These are phyloP conservation scores for Ustilago sp. DNA, from an alignment of 1,284 basidiomycete species.

Conservation along the genomic window DNA sequence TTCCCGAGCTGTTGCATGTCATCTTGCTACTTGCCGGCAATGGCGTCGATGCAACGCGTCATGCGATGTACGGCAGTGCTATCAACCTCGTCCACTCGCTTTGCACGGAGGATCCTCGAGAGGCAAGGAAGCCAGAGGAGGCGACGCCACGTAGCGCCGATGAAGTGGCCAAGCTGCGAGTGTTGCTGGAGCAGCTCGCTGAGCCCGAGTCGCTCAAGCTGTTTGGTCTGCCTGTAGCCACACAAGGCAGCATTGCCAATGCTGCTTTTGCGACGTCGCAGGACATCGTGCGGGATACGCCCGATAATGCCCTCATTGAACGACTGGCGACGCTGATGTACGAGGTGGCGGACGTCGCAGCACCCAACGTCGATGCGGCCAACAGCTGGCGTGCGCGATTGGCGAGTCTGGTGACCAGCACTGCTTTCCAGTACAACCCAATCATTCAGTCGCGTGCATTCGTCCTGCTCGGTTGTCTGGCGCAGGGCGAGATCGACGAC, in stretches of 20 bases:
- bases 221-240: conserved; percentile 55
- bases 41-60: conserved; percentile 60
- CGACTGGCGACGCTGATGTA: conserved; percentile 59
- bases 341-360: conserved; percentile 59
- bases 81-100: conserved; percentile 66
- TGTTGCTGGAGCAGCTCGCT: conserved; percentile 53
- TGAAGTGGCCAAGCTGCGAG: conserved; percentile 46
- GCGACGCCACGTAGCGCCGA: conserved; percentile 46
- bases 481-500: conserved; percentile 78
- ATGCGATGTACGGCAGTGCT: conserved; percentile 61
- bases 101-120: conserved; percentile 63
- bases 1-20: conserved; percentile 63
- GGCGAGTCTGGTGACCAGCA: conserved; percentile 91
- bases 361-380: conserved; percentile 75
- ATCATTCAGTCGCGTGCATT: conserved; percentile 90
- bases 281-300: conserved; percentile 52
- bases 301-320: conserved; percentile 61
- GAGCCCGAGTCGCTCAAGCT: conserved; percentile 52
- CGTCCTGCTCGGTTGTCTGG: conserved; percentile 82
- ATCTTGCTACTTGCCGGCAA: conserved; percentile 64
- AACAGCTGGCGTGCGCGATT: conserved; percentile 93
- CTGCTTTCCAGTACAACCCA: conserved; percentile 91
- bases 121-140: conserved; percentile 47
- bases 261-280: conserved; percentile 47
- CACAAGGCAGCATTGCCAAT: conserved; percentile 19